Base-by-base conservation (phyloP, 306 rosid genomes). In the Trifolium dubium region DNA sequence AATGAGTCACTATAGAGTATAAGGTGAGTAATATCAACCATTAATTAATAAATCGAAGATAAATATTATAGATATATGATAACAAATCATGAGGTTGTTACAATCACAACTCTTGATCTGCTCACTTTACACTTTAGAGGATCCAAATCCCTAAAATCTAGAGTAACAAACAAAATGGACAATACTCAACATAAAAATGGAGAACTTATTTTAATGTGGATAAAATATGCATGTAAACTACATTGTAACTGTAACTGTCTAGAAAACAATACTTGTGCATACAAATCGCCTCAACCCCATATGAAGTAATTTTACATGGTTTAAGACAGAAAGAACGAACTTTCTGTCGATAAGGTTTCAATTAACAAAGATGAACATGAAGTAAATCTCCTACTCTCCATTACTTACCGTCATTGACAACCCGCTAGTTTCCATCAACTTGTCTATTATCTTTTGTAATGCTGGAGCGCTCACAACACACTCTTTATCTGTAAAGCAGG, bases 401-500 rank as follows among this genome's bases (percentile, higher is more conserved):
- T 75, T 76, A 56, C 79, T 83, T n/a, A 51, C 72, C 37, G 39
- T 50, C 81, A 43, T 64, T 51, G 92, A 80, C 7, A 88, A 56
- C 31, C 85, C 90, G 34, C 81, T 74, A 56, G 47, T 82, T 79
- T 88, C 85, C 83, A 91, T 50, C 85, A 89, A 14, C 43, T 85
- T 87, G 58, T 88, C 92, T 8, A 94, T 74, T 41, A 94, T 88
- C 29, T 71, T 94, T 88, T 86, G 87, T 78, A 92, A 73, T 13
- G 96, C 97, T 37, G 95, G 81, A 54, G 97, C 96, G 71, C 96
- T 87, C 23, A 73, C 84, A 64, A 84, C 85, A 54, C 92, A 81
- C 43, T 71, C 82, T 60, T 87, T 86, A 71, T 85, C 91, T 72
- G 47, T 66, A 76, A 94, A 94, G 77, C 98, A 94, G 40, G 98